phyloP scores from a whole-genome alignment of 305 asterid genomes.

The Solanum hybrid region DNA sequence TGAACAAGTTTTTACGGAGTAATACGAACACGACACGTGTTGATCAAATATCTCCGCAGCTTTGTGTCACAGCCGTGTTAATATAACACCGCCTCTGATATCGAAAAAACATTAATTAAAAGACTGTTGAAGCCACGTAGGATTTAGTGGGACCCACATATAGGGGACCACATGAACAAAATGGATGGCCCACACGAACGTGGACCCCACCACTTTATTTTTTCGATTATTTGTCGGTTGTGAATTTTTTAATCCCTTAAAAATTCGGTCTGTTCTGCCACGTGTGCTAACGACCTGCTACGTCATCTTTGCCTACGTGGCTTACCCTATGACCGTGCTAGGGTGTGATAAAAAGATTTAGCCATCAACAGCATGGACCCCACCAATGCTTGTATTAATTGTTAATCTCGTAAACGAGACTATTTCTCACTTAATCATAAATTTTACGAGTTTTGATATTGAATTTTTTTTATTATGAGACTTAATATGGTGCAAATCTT shows the following conservation, averaged over 20 bases:
- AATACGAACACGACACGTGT: neutral
- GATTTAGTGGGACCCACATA: neutral
- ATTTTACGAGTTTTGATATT: too few species aligned
- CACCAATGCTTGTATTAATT: neutral
- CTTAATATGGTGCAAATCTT: too few species aligned
- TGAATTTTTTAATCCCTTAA: constrained; percentile 7
- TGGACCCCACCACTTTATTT: neutral
- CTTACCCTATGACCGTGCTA: constrained; percentile 14
- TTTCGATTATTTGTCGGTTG: constrained; percentile 34
- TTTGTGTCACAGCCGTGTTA: constrained; percentile 16
- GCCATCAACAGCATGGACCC: constrained; percentile 3
- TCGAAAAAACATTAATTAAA: neutral
- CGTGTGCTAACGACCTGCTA: constrained; percentile 20
- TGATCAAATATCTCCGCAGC: constrained; percentile 3
- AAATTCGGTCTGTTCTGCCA: constrained; percentile 22
- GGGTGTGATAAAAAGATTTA: constrained; percentile 1
- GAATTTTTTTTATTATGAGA: too few species aligned
- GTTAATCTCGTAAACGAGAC: neutral
- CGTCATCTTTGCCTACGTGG: constrained; percentile 37
- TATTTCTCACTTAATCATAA: neutral
- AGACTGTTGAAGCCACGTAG: neutral
- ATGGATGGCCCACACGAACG: constrained; percentile 34
- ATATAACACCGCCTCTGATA: constrained; percentile 3
- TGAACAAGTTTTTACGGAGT: neutral
- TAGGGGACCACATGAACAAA: constrained; percentile 21